phyloP scores from a whole-genome alignment of 2,329 filamentous ascomycete genomes.

The Penicillium griseofulvum region DNA sequence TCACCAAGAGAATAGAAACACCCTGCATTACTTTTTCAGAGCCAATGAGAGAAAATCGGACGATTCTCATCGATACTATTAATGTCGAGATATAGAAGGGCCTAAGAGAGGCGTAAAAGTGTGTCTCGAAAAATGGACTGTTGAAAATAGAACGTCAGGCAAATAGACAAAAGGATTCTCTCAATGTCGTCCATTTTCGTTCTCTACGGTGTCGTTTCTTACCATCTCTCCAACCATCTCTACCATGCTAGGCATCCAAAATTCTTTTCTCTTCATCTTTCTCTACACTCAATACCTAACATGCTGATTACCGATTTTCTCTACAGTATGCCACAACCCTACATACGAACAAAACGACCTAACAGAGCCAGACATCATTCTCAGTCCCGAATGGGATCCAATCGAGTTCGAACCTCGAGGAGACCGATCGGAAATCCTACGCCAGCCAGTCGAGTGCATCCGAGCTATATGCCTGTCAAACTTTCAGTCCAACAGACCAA shows the following conservation, averaged over 20 bases:
- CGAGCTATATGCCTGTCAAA: neutral
- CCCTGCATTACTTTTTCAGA: too few relatives aligned
- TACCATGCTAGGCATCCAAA: neutral
- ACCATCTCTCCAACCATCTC: neutral
- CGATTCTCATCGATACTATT: too few relatives aligned
- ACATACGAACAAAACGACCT: neutral
- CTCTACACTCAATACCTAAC: too few relatives aligned
- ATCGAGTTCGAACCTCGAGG: neutral
- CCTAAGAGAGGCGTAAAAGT: too few relatives aligned
- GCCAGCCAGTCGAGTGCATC: neutral
- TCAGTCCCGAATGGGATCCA: neutral
- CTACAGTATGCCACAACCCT: neutral
- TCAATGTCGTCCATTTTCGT: neutral
- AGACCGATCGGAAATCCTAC: neutral
- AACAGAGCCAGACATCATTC: neutral
- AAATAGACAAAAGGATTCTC: neutral
- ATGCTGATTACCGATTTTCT: neutral
- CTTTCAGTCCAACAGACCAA: neutral
- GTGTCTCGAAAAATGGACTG: too few relatives aligned
- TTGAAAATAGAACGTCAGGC: neutral
- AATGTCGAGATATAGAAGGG: too few relatives aligned
- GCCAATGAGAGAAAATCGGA: too few relatives aligned
- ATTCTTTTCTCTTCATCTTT: neutral
- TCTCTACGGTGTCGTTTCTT: neutral
- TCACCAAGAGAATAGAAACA: neutral